Evolutionary conservation across 441 rosid genomes (phyloP).

Genomic region (Macaranga tanarius): DNA sequence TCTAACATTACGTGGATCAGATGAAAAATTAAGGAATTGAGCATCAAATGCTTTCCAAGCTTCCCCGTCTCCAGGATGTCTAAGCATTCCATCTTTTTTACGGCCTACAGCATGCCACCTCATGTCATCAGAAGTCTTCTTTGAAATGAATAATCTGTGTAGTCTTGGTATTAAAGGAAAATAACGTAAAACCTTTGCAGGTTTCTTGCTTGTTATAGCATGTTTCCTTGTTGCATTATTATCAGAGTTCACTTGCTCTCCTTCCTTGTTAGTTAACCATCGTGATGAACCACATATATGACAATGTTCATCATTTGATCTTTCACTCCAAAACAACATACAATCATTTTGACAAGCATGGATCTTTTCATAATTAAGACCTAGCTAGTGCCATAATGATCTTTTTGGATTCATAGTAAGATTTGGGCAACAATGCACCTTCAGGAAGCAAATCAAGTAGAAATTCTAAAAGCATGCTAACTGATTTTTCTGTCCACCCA

Average conservation of each 20-base stretch:
- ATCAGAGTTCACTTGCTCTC: no score
- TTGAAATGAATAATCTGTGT: conserved; percentile 1
- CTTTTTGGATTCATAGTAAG: background rate
- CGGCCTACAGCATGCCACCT: conserved; percentile 3
- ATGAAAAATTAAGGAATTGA: background rate
- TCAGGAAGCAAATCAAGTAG: background rate
- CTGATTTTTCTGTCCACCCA: background rate
- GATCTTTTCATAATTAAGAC: conserved; percentile 9
- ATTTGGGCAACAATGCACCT: background rate
- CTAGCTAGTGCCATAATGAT: background rate
- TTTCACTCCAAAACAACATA: background rate
- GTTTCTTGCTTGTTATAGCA: background rate
- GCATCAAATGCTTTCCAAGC: background rate
- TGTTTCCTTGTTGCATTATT: no score
- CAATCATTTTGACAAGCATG: background rate
- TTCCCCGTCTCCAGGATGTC: background rate
- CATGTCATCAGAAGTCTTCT: background rate
- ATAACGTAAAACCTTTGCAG: conserved; percentile 3
- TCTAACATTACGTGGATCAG: background rate
- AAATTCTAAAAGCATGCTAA: background rate
- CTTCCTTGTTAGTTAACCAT: background rate
- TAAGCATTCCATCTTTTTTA: background rate
- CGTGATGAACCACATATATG: background rate
- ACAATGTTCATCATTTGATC: background rate
- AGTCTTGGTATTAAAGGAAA: conserved; percentile 21